These are phyloP conservation scores for Davidsoniella neocaledoniae DNA, from an alignment of 2,329 filamentous ascomycete genomes.

Conservation along the genomic window DNA sequence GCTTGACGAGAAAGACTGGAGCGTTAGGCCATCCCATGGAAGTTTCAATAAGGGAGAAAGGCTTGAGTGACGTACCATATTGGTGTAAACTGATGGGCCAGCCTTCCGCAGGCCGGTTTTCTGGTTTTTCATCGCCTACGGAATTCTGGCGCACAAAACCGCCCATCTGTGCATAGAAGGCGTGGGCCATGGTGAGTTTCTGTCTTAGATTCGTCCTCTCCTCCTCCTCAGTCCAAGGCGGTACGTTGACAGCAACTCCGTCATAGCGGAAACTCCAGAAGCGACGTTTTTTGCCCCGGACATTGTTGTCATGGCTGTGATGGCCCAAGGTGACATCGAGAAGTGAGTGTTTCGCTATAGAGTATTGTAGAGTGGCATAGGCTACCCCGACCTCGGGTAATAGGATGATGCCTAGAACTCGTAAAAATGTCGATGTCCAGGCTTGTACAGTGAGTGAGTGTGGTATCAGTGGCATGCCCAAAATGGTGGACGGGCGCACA, in stretches of 20 bases:
- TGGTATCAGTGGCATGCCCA: not conserved
- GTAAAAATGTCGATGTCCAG: not conserved
- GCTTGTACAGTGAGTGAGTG: not conserved
- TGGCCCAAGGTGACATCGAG: not conserved
- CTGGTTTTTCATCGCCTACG: not conserved
- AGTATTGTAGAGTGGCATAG: not conserved
- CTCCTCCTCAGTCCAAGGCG: conserved; percentile 1
- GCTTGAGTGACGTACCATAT: not conserved
- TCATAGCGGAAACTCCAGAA: conserved; percentile 1
- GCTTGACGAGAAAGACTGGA: not conserved
- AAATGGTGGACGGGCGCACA: not conserved
- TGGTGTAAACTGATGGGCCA: conserved; percentile 2
- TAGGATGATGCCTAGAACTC: not conserved
- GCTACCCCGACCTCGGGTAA: conserved; percentile 2
- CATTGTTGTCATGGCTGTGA: no score
- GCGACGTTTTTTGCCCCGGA: not conserved
- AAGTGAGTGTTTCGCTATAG: not conserved
- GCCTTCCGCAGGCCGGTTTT: not conserved
- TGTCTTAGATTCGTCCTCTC: not conserved
- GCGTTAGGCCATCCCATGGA: not conserved
- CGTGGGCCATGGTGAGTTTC: conserved; percentile 18
- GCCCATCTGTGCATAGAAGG: conserved; percentile 19
- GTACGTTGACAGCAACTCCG: not conserved
- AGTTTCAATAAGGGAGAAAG: not conserved
- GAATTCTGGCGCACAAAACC: conserved; percentile 16